Conservation (phyloP, 202 grass and related monocot species). For the Setaria viridis region DNA sequence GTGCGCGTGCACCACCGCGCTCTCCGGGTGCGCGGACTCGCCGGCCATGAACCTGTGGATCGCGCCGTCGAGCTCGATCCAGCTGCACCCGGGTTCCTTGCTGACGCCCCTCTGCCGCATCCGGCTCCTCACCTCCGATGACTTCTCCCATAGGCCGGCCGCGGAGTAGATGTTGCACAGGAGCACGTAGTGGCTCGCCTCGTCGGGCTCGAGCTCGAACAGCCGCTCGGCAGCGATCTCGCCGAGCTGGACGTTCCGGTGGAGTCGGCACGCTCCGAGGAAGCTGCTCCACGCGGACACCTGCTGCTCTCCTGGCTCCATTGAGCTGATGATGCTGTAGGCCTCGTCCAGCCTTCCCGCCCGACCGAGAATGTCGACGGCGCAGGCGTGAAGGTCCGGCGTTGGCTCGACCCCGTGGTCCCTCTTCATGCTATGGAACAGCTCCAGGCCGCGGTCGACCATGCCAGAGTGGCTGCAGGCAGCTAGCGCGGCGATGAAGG, state of each 20-base stretch:
- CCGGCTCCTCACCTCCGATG: conserved; percentile 56
- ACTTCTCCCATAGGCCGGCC: conserved; percentile 64
- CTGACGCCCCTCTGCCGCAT: conserved; percentile 71
- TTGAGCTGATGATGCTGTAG: conserved; percentile 58
- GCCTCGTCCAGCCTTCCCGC: conserved; percentile 76
- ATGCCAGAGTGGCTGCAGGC: conserved; percentile 95
- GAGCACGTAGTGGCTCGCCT: conserved; percentile 90
- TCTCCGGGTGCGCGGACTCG: conserved; percentile 79
- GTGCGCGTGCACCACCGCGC: conserved; percentile 61
- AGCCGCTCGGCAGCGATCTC: conserved; percentile 64
- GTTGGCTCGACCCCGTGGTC: conserved; percentile 60
- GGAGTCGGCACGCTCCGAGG: conserved; percentile 81
- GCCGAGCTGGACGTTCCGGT: conserved; percentile 66
- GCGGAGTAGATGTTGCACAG: conserved; percentile 94
- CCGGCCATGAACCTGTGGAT: conserved; percentile 82
- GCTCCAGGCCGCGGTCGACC: conserved; percentile 62
- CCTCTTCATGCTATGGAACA: conserved; percentile 75
- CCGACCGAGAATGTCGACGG: conserved; percentile 81
- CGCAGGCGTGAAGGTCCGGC: conserved; percentile 78
- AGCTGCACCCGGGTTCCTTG: conserved; percentile 93
- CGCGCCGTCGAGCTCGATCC: conserved; percentile 70
- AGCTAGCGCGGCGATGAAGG: conserved; percentile 81
- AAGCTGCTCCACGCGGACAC: conserved; percentile 79
- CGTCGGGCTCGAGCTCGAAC: conserved; percentile 83
- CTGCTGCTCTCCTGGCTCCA: conserved; percentile 57